Evolutionary conservation across 768 basidiomycete species (phyloP).

Genomic region (Lentinula edodes): DNA sequence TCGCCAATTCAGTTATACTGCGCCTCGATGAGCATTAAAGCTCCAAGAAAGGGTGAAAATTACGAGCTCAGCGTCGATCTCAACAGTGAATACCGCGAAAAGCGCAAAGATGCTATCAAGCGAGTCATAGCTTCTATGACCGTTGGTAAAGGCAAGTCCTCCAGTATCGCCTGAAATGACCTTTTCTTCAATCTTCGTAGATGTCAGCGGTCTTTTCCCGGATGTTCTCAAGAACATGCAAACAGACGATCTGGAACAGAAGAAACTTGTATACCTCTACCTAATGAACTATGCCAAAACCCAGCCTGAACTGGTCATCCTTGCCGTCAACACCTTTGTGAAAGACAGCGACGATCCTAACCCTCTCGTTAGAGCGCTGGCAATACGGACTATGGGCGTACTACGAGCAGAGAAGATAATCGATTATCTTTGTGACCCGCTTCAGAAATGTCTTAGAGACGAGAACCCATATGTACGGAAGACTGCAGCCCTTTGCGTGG

Average conservation of each 20-base stretch:
- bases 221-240: conserved; percentile 99
- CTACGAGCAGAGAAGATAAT: conserved; percentile 98
- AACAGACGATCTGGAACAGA: conserved; percentile 98
- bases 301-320: conserved; percentile 96
- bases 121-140: conserved; percentile 98
- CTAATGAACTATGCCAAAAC: conserved; percentile 99
- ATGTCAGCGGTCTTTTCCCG: conserved; percentile 92
- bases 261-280: conserved; percentile 99
- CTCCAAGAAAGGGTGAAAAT: conserved; percentile 83
- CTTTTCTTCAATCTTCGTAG: conserved; percentile 27
- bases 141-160: conserved; percentile 81
- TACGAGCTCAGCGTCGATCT: conserved; percentile 96
- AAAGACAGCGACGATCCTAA: conserved; percentile 96
- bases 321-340: conserved; percentile 98
- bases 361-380: conserved; percentile 91
- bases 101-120: conserved; percentile 98
- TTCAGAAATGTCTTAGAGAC: conserved; percentile 87
- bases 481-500: conserved; percentile 95
- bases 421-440: conserved; percentile 94
- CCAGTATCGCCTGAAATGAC: neutral
- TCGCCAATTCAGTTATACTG: neutral
- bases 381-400: conserved; percentile 97
- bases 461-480: conserved; percentile 99
- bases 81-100: conserved; percentile 93
- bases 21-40: conserved; percentile 38